Evolutionary conservation across 192 early-diverging fungal genomes (phyloP).

Genomic region (Powellomyces hirtus): DNA sequence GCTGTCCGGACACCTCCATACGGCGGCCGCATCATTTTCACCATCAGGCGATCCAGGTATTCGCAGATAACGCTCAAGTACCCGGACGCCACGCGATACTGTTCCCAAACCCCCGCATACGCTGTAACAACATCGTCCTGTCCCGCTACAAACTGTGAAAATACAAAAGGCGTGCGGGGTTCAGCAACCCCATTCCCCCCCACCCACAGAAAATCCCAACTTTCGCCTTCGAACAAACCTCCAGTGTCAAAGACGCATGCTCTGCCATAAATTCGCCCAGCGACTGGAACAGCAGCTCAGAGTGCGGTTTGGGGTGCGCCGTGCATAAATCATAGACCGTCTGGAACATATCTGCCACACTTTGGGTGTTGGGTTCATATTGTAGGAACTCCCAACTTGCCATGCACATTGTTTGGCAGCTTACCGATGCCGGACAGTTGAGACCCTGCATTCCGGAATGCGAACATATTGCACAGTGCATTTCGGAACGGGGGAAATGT

Average conservation of each 20-base stretch:
- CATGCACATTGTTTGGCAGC: background rate
- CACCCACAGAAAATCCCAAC: background rate
- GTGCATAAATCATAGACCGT: constrained; percentile 82
- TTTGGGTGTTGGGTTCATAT: background rate
- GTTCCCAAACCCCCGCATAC: constrained; percentile 67
- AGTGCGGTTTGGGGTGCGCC: constrained; percentile 67
- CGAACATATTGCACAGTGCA: constrained; percentile 20
- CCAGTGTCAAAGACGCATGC: constrained; percentile 49
- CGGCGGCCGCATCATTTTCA: constrained; percentile 37
- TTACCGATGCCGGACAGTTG: constrained; percentile 25
- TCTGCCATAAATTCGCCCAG: constrained; percentile 66
- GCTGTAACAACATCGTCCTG: constrained; percentile 68
- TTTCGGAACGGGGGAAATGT: constrained; percentile 9
- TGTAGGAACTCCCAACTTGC: background rate
- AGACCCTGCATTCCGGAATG: background rate
- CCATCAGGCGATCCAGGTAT: constrained; percentile 65
- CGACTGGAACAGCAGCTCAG: constrained; percentile 61
- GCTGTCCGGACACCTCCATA: constrained; percentile 25
- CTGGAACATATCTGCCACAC: constrained; percentile 63
- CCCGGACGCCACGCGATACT: constrained; percentile 59
- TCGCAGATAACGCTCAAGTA: constrained; percentile 64
- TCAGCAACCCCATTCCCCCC: background rate
- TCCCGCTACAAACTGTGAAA: background rate
- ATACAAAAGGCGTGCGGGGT: background rate
- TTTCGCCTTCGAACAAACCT: constrained; percentile 36